Evolutionary conservation across 2,329 filamentous ascomycete genomes (phyloP).

Genomic region (Phialophora verrucosa): DNA sequence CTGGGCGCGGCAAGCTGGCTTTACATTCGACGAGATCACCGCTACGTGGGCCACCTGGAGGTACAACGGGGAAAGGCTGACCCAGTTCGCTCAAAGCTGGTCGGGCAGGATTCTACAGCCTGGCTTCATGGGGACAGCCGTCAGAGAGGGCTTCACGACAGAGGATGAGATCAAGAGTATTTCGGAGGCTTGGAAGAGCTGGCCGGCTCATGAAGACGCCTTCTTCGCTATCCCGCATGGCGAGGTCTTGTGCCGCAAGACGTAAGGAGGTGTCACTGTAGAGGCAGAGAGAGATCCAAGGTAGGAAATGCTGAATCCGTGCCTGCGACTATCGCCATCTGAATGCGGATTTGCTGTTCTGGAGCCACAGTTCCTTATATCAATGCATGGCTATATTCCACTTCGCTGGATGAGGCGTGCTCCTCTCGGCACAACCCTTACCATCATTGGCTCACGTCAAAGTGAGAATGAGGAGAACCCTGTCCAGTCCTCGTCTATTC

Average conservation of each 20-base stretch:
- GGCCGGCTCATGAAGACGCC: constrained; percentile 36
- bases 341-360: too few relatives aligned
- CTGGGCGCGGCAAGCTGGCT: constrained; percentile 42
- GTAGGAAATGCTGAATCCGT: background rate
- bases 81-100: constrained; percentile 37
- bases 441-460: constrained; percentile 16
- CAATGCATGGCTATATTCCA: background rate
- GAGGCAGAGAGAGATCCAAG: background rate
- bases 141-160: constrained; percentile 35
- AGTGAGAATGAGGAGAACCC: constrained; percentile 20
- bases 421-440: constrained; percentile 3
- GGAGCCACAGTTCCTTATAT: background rate
- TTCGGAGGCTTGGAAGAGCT: constrained; percentile 37
- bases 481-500: background rate
- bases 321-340: background rate
- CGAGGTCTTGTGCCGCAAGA: constrained; percentile 33
- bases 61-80: constrained; percentile 32
- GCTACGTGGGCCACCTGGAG: constrained; percentile 35
- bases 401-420: background rate
- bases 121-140: constrained; percentile 35
- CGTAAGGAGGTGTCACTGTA: constrained; percentile 13
- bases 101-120: constrained; percentile 36
- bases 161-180: constrained; percentile 37
- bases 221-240: constrained; percentile 31
- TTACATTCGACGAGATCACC: constrained; percentile 35